These are phyloP conservation scores for Thraustochytrium sp. DNA, from an alignment of 352 stramenopile species.

Conservation along the genomic window DNA sequence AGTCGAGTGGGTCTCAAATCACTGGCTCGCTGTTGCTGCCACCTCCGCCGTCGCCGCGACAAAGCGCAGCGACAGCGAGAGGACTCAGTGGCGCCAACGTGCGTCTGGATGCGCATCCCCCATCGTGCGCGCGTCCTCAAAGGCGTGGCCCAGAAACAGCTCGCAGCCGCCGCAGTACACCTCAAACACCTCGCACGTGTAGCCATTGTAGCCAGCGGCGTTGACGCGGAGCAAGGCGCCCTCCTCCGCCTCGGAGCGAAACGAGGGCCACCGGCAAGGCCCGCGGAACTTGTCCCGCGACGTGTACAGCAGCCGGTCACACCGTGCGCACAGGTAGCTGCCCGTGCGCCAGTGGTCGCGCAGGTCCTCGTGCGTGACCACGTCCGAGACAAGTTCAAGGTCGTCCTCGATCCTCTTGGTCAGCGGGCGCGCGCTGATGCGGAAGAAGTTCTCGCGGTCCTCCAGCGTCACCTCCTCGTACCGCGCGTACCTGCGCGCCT, in stretches of 20 bases:
- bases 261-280: conserved; percentile 48
- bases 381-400: conserved; percentile 16
- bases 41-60: neutral
- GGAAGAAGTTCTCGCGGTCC: conserved; percentile 8
- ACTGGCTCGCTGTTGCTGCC: neutral
- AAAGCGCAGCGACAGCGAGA: conserved; percentile 34
- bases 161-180: conserved; percentile 45
- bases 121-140: conserved; percentile 47
- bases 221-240: neutral
- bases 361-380: conserved; percentile 1
- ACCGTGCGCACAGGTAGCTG: conserved; percentile 45
- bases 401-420: conserved; percentile 30
- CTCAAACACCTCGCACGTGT: conserved; percentile 43
- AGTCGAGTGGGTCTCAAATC: too few species aligned
- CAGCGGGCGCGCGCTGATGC: neutral
- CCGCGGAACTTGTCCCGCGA: conserved; percentile 47
- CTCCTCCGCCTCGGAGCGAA: neutral
- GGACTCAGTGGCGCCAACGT: conserved; percentile 44
- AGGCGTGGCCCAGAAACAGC: conserved; percentile 47
- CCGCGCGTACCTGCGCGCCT: neutral
- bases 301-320: conserved; percentile 18
- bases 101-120: conserved; percentile 44
- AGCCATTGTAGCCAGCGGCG: conserved; percentile 43
- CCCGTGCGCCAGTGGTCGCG: conserved; percentile 1
- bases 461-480: conserved; percentile 38